Percentiles rank a stretch among this genome's conserved stretches.
These are phyloP conservation scores for Aureobasidium musti DNA, from an alignment of 2,329 filamentous ascomycete species.

Conservation along the genomic window DNA sequence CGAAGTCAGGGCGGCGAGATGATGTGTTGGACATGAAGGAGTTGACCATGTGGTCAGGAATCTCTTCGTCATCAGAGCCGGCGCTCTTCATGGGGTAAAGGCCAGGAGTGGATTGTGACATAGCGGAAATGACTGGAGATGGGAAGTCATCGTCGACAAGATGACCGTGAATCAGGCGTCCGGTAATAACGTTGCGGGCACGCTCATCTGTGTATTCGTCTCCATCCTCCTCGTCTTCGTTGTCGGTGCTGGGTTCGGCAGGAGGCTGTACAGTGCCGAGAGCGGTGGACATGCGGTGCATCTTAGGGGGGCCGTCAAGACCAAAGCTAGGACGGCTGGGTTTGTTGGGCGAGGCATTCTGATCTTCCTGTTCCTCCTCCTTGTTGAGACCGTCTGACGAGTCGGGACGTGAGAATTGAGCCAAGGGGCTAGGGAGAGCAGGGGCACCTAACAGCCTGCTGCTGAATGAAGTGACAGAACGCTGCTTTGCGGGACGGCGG, in stretches of 20 bases:
- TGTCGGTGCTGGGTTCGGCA: constrained; percentile 37
- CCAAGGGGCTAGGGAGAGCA: constrained; percentile 38
- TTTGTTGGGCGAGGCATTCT: background rate
- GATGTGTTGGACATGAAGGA: constrained; percentile 79
- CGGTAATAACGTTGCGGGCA: constrained; percentile 86
- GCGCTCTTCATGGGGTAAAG: constrained; percentile 42
- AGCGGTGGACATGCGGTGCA: constrained; percentile 36
- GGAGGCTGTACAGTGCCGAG: constrained; percentile 35
- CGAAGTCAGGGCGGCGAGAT: constrained; percentile 55
- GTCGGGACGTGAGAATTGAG: constrained; percentile 38
- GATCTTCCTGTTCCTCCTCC: background rate
- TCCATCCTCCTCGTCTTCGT: constrained; percentile 39
- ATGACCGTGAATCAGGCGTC: constrained; percentile 87
- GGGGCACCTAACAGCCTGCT: constrained; percentile 37
- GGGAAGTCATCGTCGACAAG: constrained; percentile 93
- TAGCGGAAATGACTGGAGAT: constrained; percentile 67
- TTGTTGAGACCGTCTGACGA: constrained; percentile 33
- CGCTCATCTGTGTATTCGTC: constrained; percentile 51
- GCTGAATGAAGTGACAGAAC: constrained; percentile 34
- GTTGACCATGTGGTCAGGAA: constrained; percentile 86
- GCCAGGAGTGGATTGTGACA: constrained; percentile 62
- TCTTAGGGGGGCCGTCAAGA: constrained; percentile 15
- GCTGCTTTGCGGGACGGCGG: constrained; percentile 29
- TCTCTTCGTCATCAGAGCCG: constrained; percentile 49
- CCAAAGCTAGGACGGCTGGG: background rate